Base-by-base conservation (phyloP, 352 stramenopile genomes). In the Pythium aphanidermatum region DNA sequence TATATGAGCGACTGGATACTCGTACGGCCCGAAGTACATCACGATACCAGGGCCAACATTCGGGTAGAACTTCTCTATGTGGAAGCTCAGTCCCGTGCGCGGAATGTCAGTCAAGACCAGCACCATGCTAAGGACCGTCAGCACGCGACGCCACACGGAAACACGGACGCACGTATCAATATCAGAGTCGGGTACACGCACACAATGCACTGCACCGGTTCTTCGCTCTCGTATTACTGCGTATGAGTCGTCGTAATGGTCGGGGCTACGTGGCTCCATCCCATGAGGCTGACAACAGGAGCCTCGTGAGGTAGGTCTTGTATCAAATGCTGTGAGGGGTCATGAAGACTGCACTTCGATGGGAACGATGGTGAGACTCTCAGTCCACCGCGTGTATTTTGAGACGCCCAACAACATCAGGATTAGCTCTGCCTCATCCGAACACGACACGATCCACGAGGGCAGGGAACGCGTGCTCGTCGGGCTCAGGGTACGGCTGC, bases 401-500 rank as follows among this genome's bases (percentile, higher is more conserved):
- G n/a, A n/a, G n/a, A n/a, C n/a, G n/a, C n/a, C n/a, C n/a, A n/a
- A n/a, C n/a, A n/a, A n/a, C n/a, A n/a, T n/a, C n/a, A n/a, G n/a
- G n/a, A n/a, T n/a, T n/a, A n/a, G n/a, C n/a, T n/a, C n/a, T n/a
- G n/a, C n/a, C n/a, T n/a, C n/a, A n/a, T 11, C 52, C 38, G 10
- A 61, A 45, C 61, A 83, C 66, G 5, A 84, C 60, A 13, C 51
- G 40, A 42, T 88, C 74, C n/a, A 93, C 65, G 14, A 91, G 50
- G 23, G 55, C 54, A 0, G 82, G 77, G 42, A 93, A 93, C 4
- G 74, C 72, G 7, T 65, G 46, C 42, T 88, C 69, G 25, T 90
- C 63, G 2, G 70, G 60, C 11, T 63, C 40, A 6, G 82, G 82
- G 33, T 90, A 92, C 42, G 43, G 41, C 35, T 63, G 41, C 21